Conservation (phyloP, 169 alveolate species). For the Babesia bigemina region DNA sequence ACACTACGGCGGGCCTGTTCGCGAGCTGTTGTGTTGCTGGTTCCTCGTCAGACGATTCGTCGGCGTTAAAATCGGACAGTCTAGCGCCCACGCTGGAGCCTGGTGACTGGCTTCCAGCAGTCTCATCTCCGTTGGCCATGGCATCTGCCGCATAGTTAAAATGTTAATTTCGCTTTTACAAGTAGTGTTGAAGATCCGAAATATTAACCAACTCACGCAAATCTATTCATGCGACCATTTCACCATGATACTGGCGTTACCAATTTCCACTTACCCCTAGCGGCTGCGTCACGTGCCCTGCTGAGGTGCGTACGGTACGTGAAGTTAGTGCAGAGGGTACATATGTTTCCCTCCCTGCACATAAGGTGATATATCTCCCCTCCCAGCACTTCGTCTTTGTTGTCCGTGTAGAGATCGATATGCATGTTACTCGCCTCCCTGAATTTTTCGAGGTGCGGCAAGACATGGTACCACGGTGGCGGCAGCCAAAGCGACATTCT, state of each 20-base stretch:
- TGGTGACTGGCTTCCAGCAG: neutral
- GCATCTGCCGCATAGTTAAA: neutral
- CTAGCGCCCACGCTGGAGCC: neutral
- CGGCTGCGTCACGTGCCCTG: conserved; percentile 13
- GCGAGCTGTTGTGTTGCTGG: neutral
- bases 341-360: conserved; percentile 31
- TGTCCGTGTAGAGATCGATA: conserved; percentile 2
- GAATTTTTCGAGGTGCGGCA: conserved; percentile 14
- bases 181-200: neutral
- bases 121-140: neutral
- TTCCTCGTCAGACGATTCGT: conserved; percentile 46
- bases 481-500: conserved; percentile 27
- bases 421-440: conserved; percentile 2
- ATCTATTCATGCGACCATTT: neutral
- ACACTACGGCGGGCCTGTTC: conserved; percentile 19
- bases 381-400: conserved; percentile 16
- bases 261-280: conserved; percentile 9
- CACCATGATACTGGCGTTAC: neutral
- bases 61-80: neutral
- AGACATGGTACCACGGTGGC: conserved; percentile 19
- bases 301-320: conserved; percentile 48
- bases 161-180: neutral
- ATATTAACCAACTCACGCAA: neutral
- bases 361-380: conserved; percentile 27
- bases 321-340: conserved; percentile 41